phyloP scores from a whole-genome alignment of 2,329 filamentous ascomycete genomes.

The Zymoseptoria tritici region DNA sequence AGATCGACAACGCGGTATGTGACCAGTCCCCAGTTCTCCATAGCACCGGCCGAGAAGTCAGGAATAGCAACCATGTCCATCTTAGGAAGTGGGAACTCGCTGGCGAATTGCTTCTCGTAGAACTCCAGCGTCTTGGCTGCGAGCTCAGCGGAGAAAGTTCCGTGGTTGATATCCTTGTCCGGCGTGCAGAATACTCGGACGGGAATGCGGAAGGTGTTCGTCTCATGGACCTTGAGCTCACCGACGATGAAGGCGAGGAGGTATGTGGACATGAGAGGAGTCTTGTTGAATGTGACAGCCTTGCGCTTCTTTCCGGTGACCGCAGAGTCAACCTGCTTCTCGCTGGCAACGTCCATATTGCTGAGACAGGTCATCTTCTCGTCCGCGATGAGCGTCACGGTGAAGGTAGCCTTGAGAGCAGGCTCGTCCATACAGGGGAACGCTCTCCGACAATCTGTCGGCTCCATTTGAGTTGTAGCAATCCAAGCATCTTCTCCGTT shows the following conservation, averaged over 20 bases:
- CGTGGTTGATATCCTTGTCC: conserved; percentile 83
- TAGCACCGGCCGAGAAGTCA: conserved; percentile 89
- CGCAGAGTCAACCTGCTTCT: conserved; percentile 63
- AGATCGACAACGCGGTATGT: conserved; percentile 91
- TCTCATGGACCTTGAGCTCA: conserved; percentile 90
- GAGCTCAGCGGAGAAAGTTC: conserved; percentile 81
- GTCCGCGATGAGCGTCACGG: conserved; percentile 83
- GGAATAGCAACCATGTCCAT: conserved; percentile 97
- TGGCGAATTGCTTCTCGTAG: conserved; percentile 91
- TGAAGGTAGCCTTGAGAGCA: conserved; percentile 85
- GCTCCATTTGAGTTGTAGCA: conserved; percentile 92
- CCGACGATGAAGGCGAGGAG: conserved; percentile 89
- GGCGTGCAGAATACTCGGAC: conserved; percentile 91
- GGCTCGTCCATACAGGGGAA: conserved; percentile 98
- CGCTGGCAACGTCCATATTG: conserved; percentile 89
- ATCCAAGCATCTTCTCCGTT: conserved; percentile 75
- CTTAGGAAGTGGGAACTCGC: conserved; percentile 78
- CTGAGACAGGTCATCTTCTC: conserved; percentile 85
- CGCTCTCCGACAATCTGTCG: conserved; percentile 83
- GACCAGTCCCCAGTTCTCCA: conserved; percentile 98
- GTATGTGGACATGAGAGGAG: conserved; percentile 93
- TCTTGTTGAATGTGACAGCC: conserved; percentile 84
- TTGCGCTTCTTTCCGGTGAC: conserved; percentile 62
- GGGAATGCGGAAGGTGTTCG: conserved; percentile 81
- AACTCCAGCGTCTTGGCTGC: conserved; percentile 85